A percentile compares a stretch with the other conserved stretches of the same genome.
phyloP scores from a whole-genome alignment of 2,329 filamentous ascomycete genomes.

The Stemphylium vesicarium region DNA sequence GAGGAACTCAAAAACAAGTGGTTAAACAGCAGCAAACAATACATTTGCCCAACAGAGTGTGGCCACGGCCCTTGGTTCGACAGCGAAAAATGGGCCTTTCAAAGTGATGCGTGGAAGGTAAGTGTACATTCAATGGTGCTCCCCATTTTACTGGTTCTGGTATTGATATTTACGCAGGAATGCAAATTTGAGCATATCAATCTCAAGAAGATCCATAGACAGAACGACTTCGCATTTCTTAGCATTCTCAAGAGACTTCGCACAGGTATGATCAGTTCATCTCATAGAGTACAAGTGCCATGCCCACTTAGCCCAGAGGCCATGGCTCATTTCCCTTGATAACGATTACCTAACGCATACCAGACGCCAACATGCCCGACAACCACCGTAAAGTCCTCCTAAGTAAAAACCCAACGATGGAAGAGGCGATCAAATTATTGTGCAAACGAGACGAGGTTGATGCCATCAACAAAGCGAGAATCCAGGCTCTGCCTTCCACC shows the following conservation, averaged over 20 bases:
- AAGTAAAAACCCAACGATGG: too few relatives aligned
- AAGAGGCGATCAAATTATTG: slow-evolving; percentile 56
- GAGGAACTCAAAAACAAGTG: slow-evolving; percentile 32
- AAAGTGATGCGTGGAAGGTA: slow-evolving; percentile 60
- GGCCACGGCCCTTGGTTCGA: slow-evolving; percentile 39
- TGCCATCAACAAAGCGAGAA: slow-evolving; percentile 42
- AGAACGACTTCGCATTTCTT: slow-evolving; percentile 52
- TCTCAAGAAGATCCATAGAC: slow-evolving; percentile 63
- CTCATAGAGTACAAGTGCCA: too few relatives aligned
- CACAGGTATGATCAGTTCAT: too few relatives aligned
- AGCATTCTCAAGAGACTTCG: too few relatives aligned
- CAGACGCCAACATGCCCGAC: too few relatives aligned
- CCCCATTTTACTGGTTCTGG: too few relatives aligned
- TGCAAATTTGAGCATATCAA: slow-evolving; percentile 62
- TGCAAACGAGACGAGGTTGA: slow-evolving; percentile 49
- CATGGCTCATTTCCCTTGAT: too few relatives aligned
- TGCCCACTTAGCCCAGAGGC: too few relatives aligned
- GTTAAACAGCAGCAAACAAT: slow-evolving; percentile 8
- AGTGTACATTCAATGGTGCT: too few relatives aligned
- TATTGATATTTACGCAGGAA: slow-evolving; percentile 24
- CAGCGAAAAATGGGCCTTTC: slow-evolving; percentile 67
- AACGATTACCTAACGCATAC: too few relatives aligned
- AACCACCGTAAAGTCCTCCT: too few relatives aligned
- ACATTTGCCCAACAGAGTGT: background rate
- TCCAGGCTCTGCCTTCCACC: slow-evolving; percentile 35